These are phyloP conservation scores for Fusarium praegraminearum DNA, from an alignment of 2,329 filamentous ascomycete genomes.

Conservation along the genomic window DNA sequence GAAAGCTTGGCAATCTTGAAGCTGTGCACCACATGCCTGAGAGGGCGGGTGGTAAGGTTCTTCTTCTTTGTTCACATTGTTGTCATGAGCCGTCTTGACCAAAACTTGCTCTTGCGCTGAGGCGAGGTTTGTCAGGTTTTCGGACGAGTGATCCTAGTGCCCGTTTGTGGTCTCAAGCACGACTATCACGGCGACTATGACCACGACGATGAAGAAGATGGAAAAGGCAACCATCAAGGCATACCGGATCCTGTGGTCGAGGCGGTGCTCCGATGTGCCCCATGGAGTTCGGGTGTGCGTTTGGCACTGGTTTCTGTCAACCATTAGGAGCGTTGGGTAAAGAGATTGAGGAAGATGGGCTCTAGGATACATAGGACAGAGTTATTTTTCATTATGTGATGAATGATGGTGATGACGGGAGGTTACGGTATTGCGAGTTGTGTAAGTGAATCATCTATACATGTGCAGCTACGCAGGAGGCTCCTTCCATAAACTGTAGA, in stretches of 20 bases:
- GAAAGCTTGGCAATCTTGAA: constrained; percentile 30
- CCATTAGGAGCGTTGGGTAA: constrained; percentile 28
- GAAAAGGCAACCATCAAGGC: constrained; percentile 44
- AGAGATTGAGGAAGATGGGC: not conserved
- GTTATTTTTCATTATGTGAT: not conserved
- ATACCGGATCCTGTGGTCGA: constrained; percentile 46
- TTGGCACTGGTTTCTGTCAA: constrained; percentile 46
- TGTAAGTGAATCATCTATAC: not conserved
- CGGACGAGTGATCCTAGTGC: constrained; percentile 14
- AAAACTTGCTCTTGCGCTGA: not conserved
- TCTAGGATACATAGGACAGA: not conserved
- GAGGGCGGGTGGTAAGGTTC: constrained; percentile 13
- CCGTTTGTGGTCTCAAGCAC: constrained; percentile 17
- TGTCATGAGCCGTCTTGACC: not conserved
- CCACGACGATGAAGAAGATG: constrained; percentile 39
- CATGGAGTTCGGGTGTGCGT: constrained; percentile 50
- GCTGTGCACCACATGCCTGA: not conserved
- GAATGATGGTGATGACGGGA: not conserved
- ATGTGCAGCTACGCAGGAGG: not conserved
- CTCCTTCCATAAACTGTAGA: not conserved
- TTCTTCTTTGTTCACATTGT: not conserved
- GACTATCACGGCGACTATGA: constrained; percentile 40
- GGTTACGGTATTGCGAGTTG: not conserved
- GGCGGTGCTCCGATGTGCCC: constrained; percentile 43
- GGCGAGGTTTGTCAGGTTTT: constrained; percentile 2